Conservation (phyloP, 176 grass and related monocot genomes). For the Aegilops umbellulata region DNA sequence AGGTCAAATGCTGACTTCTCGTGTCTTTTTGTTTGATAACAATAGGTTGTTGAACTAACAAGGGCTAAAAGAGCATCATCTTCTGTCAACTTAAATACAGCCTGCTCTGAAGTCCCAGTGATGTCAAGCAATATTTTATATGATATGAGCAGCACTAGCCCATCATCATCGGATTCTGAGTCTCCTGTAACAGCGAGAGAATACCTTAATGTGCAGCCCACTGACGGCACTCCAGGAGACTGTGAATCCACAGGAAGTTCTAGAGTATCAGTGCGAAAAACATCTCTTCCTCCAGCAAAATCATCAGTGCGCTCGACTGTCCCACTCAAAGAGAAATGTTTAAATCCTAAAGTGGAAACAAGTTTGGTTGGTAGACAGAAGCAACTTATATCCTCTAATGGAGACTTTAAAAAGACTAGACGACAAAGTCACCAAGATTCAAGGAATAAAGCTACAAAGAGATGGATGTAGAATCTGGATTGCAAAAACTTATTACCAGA, state of each 20-base stretch:
- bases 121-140: constrained; percentile 88
- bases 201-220: constrained; percentile 17
- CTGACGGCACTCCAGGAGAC: constrained; percentile 1
- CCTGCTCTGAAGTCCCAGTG: constrained; percentile 43
- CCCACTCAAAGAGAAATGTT: constrained; percentile 52
- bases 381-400: constrained; percentile 38
- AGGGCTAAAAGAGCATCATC: constrained; percentile 62
- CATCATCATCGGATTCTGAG: constrained; percentile 83
- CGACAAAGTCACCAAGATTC: constrained; percentile 35
- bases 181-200: constrained; percentile 50
- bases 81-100: constrained; percentile 35
- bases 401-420: constrained; percentile 70
- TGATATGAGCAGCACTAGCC: constrained; percentile 73
- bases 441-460: constrained; percentile 46
- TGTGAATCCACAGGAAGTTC: not conserved
- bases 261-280: constrained; percentile 13
- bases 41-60: constrained; percentile 75
- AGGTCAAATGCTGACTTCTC: not conserved
- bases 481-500: constrained; percentile 8
- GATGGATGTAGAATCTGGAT: constrained; percentile 54
- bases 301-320: not conserved
- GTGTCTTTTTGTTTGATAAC: constrained; percentile 19
- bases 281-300: not conserved
- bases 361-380: constrained; percentile 39
- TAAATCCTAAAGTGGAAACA: constrained; percentile 35